Percentiles rank a stretch among this genome's conserved stretches.
Evolutionary conservation across 106 monocot genomes (phyloP).

Genomic region (Dendrobium huoshanense): DNA sequence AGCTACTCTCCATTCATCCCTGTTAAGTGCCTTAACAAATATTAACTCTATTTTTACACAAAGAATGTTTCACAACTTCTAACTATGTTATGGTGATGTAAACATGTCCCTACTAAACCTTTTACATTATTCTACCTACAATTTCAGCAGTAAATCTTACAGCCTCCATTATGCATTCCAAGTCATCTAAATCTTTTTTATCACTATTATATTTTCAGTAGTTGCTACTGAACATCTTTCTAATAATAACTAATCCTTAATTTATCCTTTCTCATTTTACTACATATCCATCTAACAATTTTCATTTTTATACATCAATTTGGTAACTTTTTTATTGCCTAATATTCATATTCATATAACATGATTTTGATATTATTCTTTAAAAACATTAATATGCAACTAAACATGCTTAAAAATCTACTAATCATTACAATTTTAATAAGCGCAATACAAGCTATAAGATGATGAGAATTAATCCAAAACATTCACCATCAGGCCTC

Average conservation of each 20-base stretch:
- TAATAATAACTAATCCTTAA: neutral
- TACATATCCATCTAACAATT: neutral
- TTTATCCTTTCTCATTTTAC: neutral
- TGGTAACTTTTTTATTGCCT: neutral
- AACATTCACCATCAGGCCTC: neutral
- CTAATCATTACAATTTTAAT: neutral
- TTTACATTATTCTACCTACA: neutral
- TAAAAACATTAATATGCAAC: neutral
- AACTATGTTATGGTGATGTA: neutral
- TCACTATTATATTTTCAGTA: neutral
- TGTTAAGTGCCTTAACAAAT: neutral
- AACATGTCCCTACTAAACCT: neutral
- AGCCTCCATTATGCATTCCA: neutral
- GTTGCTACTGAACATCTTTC: neutral
- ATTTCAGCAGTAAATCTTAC: neutral
- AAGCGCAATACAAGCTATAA: neutral
- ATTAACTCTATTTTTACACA: neutral
- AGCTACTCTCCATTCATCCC: neutral
- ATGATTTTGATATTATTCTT: neutral
- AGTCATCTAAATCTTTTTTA: neutral
- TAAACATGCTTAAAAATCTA: neutral
- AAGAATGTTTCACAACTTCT: neutral
- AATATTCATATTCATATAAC: neutral
- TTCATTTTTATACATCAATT: neutral
- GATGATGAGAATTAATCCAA: neutral